These are phyloP conservation scores for Magnaporthiopsis rhizophila DNA, from an alignment of 2,329 filamentous ascomycete genomes.

Conservation along the genomic window DNA sequence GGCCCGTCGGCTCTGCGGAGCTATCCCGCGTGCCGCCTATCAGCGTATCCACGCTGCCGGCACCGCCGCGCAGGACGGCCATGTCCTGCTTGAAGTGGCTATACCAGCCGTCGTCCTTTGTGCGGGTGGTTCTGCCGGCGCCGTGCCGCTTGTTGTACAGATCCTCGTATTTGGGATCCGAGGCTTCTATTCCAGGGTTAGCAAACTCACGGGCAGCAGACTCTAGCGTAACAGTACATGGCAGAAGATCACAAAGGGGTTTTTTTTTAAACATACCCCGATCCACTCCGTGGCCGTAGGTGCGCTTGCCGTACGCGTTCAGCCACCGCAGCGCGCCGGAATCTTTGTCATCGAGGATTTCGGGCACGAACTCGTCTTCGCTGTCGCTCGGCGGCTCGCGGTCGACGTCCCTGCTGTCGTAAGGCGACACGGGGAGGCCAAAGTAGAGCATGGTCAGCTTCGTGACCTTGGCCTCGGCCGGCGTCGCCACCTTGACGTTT, in stretches of 20 bases:
- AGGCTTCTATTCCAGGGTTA: background rate
- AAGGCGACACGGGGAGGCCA: constrained; percentile 35
- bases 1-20: background rate
- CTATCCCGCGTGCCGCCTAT: background rate
- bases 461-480: constrained; percentile 1
- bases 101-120: background rate
- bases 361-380: constrained; percentile 10
- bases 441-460: constrained; percentile 40
- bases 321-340: constrained; percentile 15
- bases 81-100: background rate
- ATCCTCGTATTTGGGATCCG: background rate
- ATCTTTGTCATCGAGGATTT: constrained; percentile 11
- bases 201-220: background rate
- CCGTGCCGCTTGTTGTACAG: background rate
- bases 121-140: background rate
- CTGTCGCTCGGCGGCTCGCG: constrained; percentile 5
- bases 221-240: too few relatives aligned
- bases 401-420: constrained; percentile 20
- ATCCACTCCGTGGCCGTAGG: constrained; percentile 9
- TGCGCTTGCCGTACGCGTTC: constrained; percentile 12
- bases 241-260: background rate
- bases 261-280: constrained; percentile 5
- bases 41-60: background rate
- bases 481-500: background rate
- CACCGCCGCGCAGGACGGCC: constrained; percentile 1